These are phyloP conservation scores for Apodospora peruviana DNA, from an alignment of 495 filamentous ascomycete genomes.

Conservation along the genomic window DNA sequence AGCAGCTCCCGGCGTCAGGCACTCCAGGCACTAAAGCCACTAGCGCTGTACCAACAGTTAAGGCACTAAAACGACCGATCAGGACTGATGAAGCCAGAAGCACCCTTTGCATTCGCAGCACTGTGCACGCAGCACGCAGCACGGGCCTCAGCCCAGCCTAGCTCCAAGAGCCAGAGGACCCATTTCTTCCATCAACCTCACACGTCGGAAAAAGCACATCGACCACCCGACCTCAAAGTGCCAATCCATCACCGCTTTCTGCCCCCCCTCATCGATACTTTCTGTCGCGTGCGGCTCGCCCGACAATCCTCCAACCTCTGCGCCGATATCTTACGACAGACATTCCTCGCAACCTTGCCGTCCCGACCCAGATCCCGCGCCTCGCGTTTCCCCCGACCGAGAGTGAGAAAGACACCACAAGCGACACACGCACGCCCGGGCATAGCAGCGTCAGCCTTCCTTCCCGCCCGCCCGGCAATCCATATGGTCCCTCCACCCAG, in stretches of 20 bases:
- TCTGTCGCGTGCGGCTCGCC: slow-evolving; percentile 7
- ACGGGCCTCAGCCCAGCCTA: slow-evolving; percentile 13
- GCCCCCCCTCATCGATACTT: slow-evolving; percentile 3
- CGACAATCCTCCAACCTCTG: background rate
- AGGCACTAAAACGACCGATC: too few relatives aligned
- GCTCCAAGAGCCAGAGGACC: slow-evolving; percentile 16
- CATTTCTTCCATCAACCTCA: slow-evolving; percentile 30
- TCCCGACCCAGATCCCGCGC: slow-evolving; percentile 1
- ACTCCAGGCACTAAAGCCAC: background rate
- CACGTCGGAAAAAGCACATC: slow-evolving; percentile 26
- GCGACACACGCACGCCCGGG: slow-evolving; percentile 23
- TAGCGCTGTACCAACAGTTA: too few relatives aligned
- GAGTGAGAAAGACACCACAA: slow-evolving; percentile 9
- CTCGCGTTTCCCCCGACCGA: slow-evolving; percentile 2
- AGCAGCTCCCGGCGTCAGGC: slow-evolving; percentile 3
- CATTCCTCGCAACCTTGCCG: background rate
- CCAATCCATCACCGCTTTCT: slow-evolving; percentile 18
- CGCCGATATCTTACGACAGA: slow-evolving; percentile 1
- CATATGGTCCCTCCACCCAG: slow-evolving; percentile 34
- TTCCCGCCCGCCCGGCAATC: slow-evolving; percentile 8
- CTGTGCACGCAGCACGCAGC: slow-evolving; percentile 3
- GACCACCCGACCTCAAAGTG: slow-evolving; percentile 4
- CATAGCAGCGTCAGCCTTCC: slow-evolving; percentile 26
- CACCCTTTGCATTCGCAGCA: too few relatives aligned
- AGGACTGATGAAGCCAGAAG: too few relatives aligned